Evolutionary conservation across 192 early-diverging fungal genomes (phyloP).

Genomic region (Mortierella claussenii): DNA sequence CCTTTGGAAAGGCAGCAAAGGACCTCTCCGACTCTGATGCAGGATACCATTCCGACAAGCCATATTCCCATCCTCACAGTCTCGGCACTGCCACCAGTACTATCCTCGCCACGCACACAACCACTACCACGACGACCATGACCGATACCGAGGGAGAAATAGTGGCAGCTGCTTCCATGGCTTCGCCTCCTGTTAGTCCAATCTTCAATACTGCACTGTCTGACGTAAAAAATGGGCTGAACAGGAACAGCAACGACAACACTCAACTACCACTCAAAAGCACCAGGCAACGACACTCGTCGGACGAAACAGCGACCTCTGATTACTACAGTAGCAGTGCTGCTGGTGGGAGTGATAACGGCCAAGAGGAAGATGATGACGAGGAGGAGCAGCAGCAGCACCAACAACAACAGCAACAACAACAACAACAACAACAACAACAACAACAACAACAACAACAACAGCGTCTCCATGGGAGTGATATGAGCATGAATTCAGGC

Average conservation of each 20-base stretch:
- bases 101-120: too few species aligned
- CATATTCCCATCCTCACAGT: too few species aligned
- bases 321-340: conserved; percentile 34
- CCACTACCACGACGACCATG: conserved; percentile 11
- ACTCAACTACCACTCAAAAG: too few species aligned
- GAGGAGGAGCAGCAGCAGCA: too few species aligned
- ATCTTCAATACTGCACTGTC: conserved; percentile 13
- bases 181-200: conserved; percentile 32
- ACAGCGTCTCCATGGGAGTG: too few species aligned
- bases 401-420: too few species aligned
- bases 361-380: conserved; percentile 33
- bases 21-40: neutral
- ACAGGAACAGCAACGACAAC: too few species aligned
- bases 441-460: conserved; percentile 27
- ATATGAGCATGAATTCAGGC: neutral
- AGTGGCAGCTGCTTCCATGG: conserved; percentile 19
- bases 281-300: too few species aligned
- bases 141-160: neutral
- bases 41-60: conserved; percentile 21
- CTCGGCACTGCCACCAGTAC: too few species aligned
- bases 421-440: too few species aligned
- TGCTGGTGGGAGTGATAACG: conserved; percentile 22
- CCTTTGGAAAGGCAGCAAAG: neutral
- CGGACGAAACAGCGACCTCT: conserved; percentile 3
- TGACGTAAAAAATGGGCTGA: too few species aligned